Conservation (phyloP, 2,329 filamentous ascomycete species). For the Proliferodiscus dingleyae region DNA sequence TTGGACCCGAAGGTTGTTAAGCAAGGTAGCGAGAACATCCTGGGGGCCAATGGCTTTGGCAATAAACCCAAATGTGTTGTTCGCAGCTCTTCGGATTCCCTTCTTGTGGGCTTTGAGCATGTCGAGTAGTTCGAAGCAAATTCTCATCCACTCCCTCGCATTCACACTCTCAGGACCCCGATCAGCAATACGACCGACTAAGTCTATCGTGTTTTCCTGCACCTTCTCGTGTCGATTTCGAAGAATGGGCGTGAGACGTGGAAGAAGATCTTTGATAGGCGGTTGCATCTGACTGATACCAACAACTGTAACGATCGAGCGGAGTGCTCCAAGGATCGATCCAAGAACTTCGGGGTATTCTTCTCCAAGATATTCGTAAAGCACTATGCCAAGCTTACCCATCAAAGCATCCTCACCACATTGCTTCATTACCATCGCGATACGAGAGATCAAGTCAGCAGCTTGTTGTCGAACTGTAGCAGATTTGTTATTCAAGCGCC, state of each 20-base stretch:
- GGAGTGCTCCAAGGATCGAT: conserved; percentile 89
- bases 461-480: conserved; percentile 95
- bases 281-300: conserved; percentile 98
- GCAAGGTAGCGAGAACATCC: conserved; percentile 88
- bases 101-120: conserved; percentile 99
- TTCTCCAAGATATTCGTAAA: conserved; percentile 97
- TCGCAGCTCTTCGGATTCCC: conserved; percentile 93
- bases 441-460: conserved; percentile 91
- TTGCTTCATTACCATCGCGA: conserved; percentile 98
- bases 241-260: conserved; percentile 93
- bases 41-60: conserved; percentile 98
- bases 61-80: conserved; percentile 99
- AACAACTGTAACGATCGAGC: conserved; percentile 95
- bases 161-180: conserved; percentile 95
- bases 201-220: conserved; percentile 97
- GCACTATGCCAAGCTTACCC: conserved; percentile 87
- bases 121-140: conserved; percentile 96
- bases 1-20: conserved; percentile 95
- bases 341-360: conserved; percentile 97
- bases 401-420: conserved; percentile 94
- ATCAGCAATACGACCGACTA: conserved; percentile 96
- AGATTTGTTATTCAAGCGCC: conserved; percentile 96
- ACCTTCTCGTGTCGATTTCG: conserved; percentile 99
- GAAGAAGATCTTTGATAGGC: conserved; percentile 91
- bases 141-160: conserved; percentile 98